Percentiles rank a stretch among this genome's conserved stretches.
Conservation (phyloP, 441 rosid genomes). For the Gossypium aridum region DNA sequence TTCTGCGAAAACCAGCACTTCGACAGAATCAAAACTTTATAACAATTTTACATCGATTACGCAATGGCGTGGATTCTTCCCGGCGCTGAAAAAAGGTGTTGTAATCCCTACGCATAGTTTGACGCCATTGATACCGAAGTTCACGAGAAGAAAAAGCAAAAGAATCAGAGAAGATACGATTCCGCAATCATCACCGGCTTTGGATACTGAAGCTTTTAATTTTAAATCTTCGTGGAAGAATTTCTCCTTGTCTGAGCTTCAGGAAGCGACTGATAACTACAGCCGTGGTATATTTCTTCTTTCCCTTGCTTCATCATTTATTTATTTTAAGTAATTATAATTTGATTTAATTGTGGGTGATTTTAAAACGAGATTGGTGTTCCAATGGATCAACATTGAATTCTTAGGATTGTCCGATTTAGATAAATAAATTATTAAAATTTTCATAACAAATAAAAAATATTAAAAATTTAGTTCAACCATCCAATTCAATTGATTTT, state of each 20-base stretch:
- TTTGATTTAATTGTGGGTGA: no score
- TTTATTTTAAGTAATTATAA: not conserved
- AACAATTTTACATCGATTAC: conserved; percentile 1
- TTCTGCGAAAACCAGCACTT: conserved; percentile 53
- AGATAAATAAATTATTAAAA: no score
- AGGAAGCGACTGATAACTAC: conserved; percentile 59
- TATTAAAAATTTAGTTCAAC: no score
- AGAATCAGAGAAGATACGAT: conserved; percentile 51
- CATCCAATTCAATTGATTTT: no score
- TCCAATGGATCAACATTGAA: no score
- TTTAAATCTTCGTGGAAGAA: conserved; percentile 79
- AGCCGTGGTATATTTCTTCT: conserved; percentile 44
- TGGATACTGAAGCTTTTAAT: conserved; percentile 44
- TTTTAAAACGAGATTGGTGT: no score
- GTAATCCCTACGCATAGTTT: conserved; percentile 41
- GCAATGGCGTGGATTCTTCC: conserved; percentile 54
- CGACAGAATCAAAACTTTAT: conserved; percentile 35
- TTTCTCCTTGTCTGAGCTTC: conserved; percentile 53
- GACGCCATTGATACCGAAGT: conserved; percentile 53
- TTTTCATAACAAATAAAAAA: no score
- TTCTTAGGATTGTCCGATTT: no score
- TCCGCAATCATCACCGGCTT: conserved; percentile 20
- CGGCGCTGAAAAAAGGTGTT: conserved; percentile 56
- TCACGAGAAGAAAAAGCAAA: conserved; percentile 63
- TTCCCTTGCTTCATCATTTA: not conserved